Base-by-base conservation (phyloP, 1,284 basidiomycete species). In the Marasmius tenuissimus region DNA sequence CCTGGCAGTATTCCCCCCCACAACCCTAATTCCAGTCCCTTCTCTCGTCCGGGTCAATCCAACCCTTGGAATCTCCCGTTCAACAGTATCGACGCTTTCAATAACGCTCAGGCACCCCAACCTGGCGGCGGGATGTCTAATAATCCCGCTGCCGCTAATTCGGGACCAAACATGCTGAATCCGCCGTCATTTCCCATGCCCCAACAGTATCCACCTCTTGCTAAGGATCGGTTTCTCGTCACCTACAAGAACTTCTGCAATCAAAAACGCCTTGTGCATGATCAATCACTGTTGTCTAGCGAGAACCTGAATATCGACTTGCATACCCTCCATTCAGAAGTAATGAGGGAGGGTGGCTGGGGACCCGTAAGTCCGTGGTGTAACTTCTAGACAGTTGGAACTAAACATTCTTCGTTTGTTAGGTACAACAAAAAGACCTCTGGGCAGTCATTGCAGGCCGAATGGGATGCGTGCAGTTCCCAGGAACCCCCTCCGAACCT, bases 361-460 rank as follows among this genome's bases (percentile, higher is more conserved):
- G 56, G 61, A 5, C 78, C 76, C 57, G 89, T 88, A 68, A 68
- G 80, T 74, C 12, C 60, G 27, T 35, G 37, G 40, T 9, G 47
- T 9, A 6, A 45, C 54, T 47, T 59, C 51, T 37, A 61, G 33
- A 8, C 35, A 34, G 27, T 42, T 37, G 22, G 50, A 1, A 55
- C 27, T 58, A 39, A 45, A 52, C 12, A 53, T 38, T 48, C 57
- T 47, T 35, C 39, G 18, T 10, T 51, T 42, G 53, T 37, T 57
- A 89, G 87, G 82, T 88, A n/a, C 75, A 76, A 18, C 70, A 75
- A 60, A 81, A 80, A 48, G 87, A 89, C 33, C 64, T 79, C 59
- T 92, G 90, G 91, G 69, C 81, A 11, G 73, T 86, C 51, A 83
- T 92, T 62, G 90, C 83, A 11, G 89, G 79, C 12, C 81, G 80